A percentile compares a stretch with the other conserved stretches of the same genome.
Evolutionary conservation across 495 filamentous ascomycete species (phyloP).

Genomic region (Podospora sp.): DNA sequence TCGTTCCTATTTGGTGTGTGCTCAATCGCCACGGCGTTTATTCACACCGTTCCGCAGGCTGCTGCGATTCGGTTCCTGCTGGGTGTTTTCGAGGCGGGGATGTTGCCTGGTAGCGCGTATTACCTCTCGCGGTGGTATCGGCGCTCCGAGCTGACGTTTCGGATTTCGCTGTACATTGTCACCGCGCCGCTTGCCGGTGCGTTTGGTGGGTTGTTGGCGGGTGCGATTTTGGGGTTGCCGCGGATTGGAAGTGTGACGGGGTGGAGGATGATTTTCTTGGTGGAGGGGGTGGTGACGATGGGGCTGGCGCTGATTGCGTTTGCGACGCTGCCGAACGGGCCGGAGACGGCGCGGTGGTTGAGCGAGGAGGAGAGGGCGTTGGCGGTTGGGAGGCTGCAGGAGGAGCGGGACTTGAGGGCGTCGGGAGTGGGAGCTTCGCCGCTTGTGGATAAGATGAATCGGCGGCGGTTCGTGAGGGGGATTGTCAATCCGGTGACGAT

Average conservation of each 20-base stretch:
- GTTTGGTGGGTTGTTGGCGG: slow-evolving; percentile 13
- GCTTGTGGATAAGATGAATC: slow-evolving; percentile 57
- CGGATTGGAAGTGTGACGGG: slow-evolving; percentile 7
- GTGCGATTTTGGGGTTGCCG: slow-evolving; percentile 12
- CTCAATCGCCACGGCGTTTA: slow-evolving; percentile 64
- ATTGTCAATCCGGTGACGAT: slow-evolving; percentile 15
- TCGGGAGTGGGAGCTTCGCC: background rate
- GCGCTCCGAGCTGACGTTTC: slow-evolving; percentile 20
- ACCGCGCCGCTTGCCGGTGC: slow-evolving; percentile 16
- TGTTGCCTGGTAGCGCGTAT: slow-evolving; percentile 60
- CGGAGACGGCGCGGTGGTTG: slow-evolving; percentile 16
- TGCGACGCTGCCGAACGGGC: slow-evolving; percentile 7
- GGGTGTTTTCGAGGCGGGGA: slow-evolving; percentile 69
- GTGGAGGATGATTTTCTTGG: slow-evolving; percentile 17
- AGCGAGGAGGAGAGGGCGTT: slow-evolving; percentile 15
- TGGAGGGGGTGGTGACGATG: slow-evolving; percentile 15
- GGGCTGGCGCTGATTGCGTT: slow-evolving; percentile 9
- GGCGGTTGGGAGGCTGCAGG: background rate
- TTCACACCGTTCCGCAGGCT: slow-evolving; percentile 63
- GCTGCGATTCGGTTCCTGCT: slow-evolving; percentile 71
- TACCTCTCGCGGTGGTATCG: slow-evolving; percentile 21
- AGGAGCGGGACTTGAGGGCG: background rate
- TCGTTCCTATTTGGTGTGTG: slow-evolving; percentile 37
- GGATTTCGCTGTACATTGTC: slow-evolving; percentile 18
- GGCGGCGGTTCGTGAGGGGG: slow-evolving; percentile 50